These are phyloP conservation scores for Nannochloropsis gaditana DNA, from an alignment of 108 stramenopile genomes.

Conservation along the genomic window DNA sequence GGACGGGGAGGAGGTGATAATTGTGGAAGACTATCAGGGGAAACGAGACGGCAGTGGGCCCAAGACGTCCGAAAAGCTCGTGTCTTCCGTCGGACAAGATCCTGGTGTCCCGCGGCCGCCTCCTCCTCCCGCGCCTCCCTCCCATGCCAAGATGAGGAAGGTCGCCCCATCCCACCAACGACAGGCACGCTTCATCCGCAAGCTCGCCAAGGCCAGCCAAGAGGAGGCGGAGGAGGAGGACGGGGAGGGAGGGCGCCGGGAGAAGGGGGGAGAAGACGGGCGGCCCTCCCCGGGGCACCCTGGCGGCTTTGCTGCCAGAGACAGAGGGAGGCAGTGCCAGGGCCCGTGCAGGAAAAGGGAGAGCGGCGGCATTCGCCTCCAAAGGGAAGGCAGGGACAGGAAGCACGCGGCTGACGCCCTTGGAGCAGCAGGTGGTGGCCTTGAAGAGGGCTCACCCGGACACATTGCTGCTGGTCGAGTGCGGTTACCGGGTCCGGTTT, in stretches of 20 bases:
- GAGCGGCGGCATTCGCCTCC: too few relatives aligned
- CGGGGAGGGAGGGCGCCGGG: neutral
- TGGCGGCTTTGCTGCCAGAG: too few relatives aligned
- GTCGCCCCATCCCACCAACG: neutral
- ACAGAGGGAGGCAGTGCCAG: too few relatives aligned
- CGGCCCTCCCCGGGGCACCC: too few relatives aligned
- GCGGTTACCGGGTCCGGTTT: slow-evolving; percentile 47
- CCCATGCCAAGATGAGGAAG: neutral
- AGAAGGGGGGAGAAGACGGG: neutral
- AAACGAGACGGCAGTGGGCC: neutral
- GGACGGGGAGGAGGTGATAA: neutral
- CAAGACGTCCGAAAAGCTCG: neutral
- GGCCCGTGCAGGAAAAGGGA: too few relatives aligned
- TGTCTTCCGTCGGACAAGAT: neutral
- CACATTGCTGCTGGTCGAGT: slow-evolving; percentile 45
- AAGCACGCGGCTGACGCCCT: slow-evolving; percentile 27
- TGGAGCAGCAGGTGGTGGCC: slow-evolving; percentile 50
- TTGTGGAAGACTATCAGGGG: neutral
- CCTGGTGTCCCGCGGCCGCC: neutral
- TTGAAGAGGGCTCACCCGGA: slow-evolving; percentile 44
- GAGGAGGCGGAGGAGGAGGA: neutral
- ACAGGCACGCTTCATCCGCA: neutral
- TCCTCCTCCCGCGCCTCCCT: neutral
- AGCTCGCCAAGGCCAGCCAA: slow-evolving; percentile 1
- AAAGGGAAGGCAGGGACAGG: too few relatives aligned